Base-by-base conservation (phyloP, 345 rosid species). In the Eucalyptus virginea region DNA sequence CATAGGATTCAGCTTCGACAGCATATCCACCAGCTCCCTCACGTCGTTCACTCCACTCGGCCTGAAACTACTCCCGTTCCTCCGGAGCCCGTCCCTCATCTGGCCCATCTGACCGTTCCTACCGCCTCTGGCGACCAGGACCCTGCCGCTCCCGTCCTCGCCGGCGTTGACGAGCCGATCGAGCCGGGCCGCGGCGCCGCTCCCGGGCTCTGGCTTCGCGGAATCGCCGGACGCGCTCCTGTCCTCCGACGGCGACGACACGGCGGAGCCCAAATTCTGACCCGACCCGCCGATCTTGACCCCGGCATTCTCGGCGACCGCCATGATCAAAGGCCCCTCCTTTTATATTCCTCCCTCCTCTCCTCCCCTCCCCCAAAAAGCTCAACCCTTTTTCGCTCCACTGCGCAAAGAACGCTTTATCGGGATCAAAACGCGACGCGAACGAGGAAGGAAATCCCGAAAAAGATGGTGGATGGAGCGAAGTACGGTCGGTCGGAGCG, bases 1-100 rank as follows among this genome's bases (percentile, higher is more conserved):
- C 99, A 96, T 92, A 18, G 99, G 99, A 91, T 98, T 98, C 91
- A 98, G 93, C 94, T 95, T 98, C 17, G 97, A 96, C 91, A 98
- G 88, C 86, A 95, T 94, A 89, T 96, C 99, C 89, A 90, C 96
- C 95, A 98, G 92, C 89, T 95, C 93, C 90, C 92, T 96, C 94
- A 97, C 96, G 51, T 95, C 98, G 49, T 90, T 91, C 93, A 95
- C 86, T 89, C 86, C 89, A 81, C 91, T 42, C 89, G 88, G 87
- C 81, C 89, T 89, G 62, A 88, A 69, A 67, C 52, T 50, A 88
- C 51, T 88, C 34, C 89, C 89, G 52, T 83, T 89, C 56, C 49
- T 86, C 52, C 89, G 86, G 65, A 91, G 89, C 19, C 90, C 92
- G 42, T 87, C 86, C 81, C 45, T 90, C 56, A 4, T 4, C 90